These are phyloP conservation scores for Cudoniella acicularis DNA, from an alignment of 495 filamentous ascomycete species.

Conservation along the genomic window DNA sequence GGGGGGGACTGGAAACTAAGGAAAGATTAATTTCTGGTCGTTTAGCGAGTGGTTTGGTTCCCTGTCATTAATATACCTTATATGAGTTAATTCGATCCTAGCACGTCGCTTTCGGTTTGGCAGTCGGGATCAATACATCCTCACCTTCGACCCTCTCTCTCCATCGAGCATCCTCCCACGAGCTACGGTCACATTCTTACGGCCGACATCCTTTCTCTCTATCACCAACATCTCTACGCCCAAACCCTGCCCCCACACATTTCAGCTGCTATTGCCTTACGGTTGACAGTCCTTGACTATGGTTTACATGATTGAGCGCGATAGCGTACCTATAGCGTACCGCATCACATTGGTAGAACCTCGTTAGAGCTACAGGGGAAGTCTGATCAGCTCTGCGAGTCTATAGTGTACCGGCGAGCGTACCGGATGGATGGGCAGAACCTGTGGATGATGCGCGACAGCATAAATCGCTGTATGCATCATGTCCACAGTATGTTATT, in stretches of 20 bases:
- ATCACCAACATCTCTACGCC: not conserved
- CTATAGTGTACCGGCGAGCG: no score
- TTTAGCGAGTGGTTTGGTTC: conserved; percentile 5
- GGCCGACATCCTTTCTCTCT: not conserved
- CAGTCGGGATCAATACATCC: not conserved
- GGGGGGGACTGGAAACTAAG: conserved; percentile 5
- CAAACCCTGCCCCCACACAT: not conserved
- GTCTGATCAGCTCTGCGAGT: no score
- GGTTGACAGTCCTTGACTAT: not conserved
- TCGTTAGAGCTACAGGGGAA: not conserved
- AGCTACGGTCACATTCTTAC: not conserved
- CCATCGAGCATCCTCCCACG: not conserved
- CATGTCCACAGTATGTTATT: no score
- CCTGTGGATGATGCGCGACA: no score
- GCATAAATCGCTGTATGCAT: no score
- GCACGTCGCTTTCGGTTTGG: not conserved
- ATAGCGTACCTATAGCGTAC: not conserved
- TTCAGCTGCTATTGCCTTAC: not conserved
- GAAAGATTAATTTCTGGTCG: conserved; percentile 11
- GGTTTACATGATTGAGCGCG: not conserved
- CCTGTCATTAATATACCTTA: conserved; percentile 8
- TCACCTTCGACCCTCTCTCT: no score
- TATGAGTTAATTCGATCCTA: conserved; percentile 6
- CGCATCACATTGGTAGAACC: not conserved
- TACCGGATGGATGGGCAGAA: no score